Evolutionary conservation across 495 filamentous ascomycete species (phyloP).

Genomic region (Annulohypoxylon nitens): DNA sequence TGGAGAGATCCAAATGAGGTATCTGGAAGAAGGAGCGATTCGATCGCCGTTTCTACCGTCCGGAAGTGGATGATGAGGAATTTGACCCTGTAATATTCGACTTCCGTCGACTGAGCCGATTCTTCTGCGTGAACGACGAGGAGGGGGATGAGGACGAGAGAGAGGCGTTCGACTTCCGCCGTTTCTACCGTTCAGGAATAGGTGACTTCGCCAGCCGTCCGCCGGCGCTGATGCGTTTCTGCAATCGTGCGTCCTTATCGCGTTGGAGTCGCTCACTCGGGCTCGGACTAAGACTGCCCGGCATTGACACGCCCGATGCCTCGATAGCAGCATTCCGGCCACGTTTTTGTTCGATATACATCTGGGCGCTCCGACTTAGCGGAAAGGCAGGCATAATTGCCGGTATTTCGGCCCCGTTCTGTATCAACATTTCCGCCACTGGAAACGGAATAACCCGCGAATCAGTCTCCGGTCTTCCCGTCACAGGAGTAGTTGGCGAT

Average conservation of each 20-base stretch:
- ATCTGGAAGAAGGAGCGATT: slow-evolving; percentile 52
- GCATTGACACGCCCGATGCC: slow-evolving; percentile 47
- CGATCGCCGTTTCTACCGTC: slow-evolving; percentile 55
- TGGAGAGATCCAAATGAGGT: slow-evolving; percentile 49
- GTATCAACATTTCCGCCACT: slow-evolving; percentile 90
- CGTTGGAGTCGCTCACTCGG: slow-evolving; percentile 58
- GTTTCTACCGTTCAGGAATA: slow-evolving; percentile 67
- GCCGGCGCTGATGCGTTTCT: slow-evolving; percentile 74
- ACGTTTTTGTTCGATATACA: slow-evolving; percentile 88
- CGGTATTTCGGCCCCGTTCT: slow-evolving; percentile 94
- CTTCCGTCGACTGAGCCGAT: slow-evolving; percentile 46
- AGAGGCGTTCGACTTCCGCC: slow-evolving; percentile 50
- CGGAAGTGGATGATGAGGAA: slow-evolving; percentile 51
- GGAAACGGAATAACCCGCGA: slow-evolving; percentile 73
- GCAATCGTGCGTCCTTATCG: slow-evolving; percentile 67
- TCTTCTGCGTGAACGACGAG: slow-evolving; percentile 38
- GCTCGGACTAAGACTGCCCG: slow-evolving; percentile 38
- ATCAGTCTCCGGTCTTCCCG: slow-evolving; percentile 49
- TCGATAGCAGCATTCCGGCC: slow-evolving; percentile 61
- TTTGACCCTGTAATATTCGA: slow-evolving; percentile 44
- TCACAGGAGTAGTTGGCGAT: slow-evolving; percentile 55
- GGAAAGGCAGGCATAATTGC: slow-evolving; percentile 77
- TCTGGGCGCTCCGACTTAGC: slow-evolving; percentile 77
- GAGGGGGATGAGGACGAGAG: slow-evolving; percentile 43
- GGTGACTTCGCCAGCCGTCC: slow-evolving; percentile 69